A percentile compares a stretch with the other conserved stretches of the same genome.
phyloP scores from a whole-genome alignment of 1,284 basidiomycete genomes.

The Irpex sp. region DNA sequence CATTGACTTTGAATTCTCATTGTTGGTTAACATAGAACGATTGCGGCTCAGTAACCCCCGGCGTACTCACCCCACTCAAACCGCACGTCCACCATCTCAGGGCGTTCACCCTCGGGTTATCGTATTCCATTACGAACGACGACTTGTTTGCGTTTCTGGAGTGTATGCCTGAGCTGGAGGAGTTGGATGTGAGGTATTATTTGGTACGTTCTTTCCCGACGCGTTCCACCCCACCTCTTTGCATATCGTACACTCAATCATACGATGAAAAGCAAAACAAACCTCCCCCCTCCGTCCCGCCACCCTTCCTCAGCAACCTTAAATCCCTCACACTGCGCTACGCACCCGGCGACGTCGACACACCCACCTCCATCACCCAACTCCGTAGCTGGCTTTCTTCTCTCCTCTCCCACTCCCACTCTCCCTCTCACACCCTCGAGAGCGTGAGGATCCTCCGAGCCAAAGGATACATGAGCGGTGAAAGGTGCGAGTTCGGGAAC shows the following conservation, averaged over 20 bases:
- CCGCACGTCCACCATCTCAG: conserved; percentile 28
- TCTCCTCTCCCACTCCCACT: not conserved
- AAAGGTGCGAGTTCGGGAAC: not conserved
- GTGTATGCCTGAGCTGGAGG: conserved; percentile 33
- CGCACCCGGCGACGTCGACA: not conserved
- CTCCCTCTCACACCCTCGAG: not conserved
- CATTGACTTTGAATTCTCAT: not conserved
- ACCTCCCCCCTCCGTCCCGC: not conserved
- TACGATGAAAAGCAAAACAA: not conserved
- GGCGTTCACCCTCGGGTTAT: conserved; percentile 44
- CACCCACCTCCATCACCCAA: not conserved
- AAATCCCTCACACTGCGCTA: not conserved
- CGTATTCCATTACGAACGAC: conserved; percentile 49
- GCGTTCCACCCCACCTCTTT: not conserved
- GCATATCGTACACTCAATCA: not conserved
- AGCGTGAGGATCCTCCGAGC: not conserved
- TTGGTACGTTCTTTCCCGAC: conserved; percentile 30
- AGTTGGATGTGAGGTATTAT: conserved; percentile 44
- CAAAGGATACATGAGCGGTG: not conserved
- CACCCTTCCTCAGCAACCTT: not conserved
- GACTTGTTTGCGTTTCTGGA: conserved; percentile 45
- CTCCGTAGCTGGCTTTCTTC: not conserved
- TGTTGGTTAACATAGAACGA: conserved; percentile 37
- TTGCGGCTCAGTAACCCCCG: conserved; percentile 57
- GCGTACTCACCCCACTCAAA: conserved; percentile 41